phyloP scores from a whole-genome alignment of 441 rosid genomes.

The Jatropha multifida region DNA sequence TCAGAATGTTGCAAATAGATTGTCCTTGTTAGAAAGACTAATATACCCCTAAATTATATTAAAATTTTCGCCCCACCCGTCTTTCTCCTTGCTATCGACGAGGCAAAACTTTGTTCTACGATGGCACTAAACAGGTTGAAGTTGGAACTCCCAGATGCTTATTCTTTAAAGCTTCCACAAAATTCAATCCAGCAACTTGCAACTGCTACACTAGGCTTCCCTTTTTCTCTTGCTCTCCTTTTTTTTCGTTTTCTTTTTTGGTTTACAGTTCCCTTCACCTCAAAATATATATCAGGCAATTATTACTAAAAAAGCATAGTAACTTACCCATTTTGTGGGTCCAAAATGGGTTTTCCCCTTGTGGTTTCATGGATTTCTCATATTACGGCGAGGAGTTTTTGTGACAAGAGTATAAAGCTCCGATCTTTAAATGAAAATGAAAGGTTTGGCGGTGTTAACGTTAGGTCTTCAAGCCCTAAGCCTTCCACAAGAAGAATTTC shows the following conservation, averaged over 20 bases:
- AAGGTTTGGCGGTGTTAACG: slow-evolving; percentile 12
- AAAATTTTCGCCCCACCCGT: slow-evolving; percentile 8
- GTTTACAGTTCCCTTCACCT: not conserved
- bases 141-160: slow-evolving; percentile 5
- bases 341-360: slow-evolving; percentile 43
- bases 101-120: slow-evolving; percentile 2
- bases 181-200: slow-evolving; percentile 5
- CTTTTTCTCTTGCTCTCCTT: no score
- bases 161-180: not conserved
- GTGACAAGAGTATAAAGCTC: slow-evolving; percentile 26
- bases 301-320: not conserved
- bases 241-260: no score
- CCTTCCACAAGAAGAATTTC: slow-evolving; percentile 27
- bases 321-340: slow-evolving; percentile 11
- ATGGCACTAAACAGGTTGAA: slow-evolving; percentile 10
- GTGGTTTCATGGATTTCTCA: slow-evolving; percentile 39
- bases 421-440: slow-evolving; percentile 32
- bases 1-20: not conserved
- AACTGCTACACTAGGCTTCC: no score
- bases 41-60: not conserved
- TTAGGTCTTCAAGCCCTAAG: slow-evolving; percentile 28
- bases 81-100: not conserved
- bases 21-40: not conserved
- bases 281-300: not conserved
- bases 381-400: slow-evolving; percentile 23